Percentiles rank a stretch among this genome's conserved stretches.
These are phyloP conservation scores for Ophiostoma quercus DNA, from an alignment of 2,329 filamentous ascomycete species.

Conservation along the genomic window DNA sequence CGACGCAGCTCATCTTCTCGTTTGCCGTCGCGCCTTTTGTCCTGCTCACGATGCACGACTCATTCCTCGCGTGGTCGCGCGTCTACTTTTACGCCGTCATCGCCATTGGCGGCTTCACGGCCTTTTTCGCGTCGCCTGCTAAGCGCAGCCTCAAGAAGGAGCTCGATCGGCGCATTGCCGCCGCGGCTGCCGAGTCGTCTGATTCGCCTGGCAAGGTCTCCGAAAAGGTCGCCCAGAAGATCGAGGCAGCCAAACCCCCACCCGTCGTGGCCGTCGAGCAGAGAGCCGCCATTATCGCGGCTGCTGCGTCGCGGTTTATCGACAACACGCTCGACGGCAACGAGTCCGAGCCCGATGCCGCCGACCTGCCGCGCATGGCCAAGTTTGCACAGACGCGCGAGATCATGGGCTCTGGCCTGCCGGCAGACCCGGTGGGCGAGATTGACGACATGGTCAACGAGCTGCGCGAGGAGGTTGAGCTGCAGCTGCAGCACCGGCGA, in stretches of 20 bases:
- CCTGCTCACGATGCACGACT: constrained; percentile 66
- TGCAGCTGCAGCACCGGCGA: constrained; percentile 35
- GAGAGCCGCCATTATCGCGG: not conserved
- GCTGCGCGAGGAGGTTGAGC: constrained; percentile 67
- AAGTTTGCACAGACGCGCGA: constrained; percentile 20
- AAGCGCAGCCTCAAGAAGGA: constrained; percentile 55
- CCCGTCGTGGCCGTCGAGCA: constrained; percentile 7
- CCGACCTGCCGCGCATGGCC: constrained; percentile 23
- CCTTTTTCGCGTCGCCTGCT: constrained; percentile 74
- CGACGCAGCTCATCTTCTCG: constrained; percentile 48
- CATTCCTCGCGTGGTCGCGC: constrained; percentile 70
- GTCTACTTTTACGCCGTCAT: constrained; percentile 85
- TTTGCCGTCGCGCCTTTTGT: constrained; percentile 84
- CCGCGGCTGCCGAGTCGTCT: constrained; percentile 30
- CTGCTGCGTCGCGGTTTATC: not conserved
- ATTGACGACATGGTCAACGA: constrained; percentile 74
- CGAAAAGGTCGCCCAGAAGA: not conserved
- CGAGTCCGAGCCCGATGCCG: constrained; percentile 6
- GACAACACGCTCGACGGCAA: constrained; percentile 10
- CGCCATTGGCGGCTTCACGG: constrained; percentile 58
- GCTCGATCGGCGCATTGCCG: constrained; percentile 54
- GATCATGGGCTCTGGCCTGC: constrained; percentile 52
- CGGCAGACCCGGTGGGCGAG: constrained; percentile 68
- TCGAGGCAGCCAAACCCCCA: not conserved
- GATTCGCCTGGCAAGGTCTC: not conserved